Evolutionary conservation across 345 rosid species (phyloP), one percentile per base, ranked within the genome.

Genomic region (Chamaenerion angustifolium): DNA sequence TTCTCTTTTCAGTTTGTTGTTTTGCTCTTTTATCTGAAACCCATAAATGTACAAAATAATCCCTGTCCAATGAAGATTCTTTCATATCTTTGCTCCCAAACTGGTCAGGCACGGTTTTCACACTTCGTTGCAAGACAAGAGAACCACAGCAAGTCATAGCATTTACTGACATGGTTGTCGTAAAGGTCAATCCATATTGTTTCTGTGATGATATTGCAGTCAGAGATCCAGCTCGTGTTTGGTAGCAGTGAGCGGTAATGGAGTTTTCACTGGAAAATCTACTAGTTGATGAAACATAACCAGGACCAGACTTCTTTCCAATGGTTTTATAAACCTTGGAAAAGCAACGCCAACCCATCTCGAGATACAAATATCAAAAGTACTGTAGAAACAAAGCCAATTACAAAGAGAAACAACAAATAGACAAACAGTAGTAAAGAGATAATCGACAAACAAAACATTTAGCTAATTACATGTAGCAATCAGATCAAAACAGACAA

Each of bases 31-130:
- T 60, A 41, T 88, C 94, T 15, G 67, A 70, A 55, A 75, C 49
- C 94, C 96, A 88, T 11, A 78, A 74, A 66, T 72, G 72, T 6
- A 67, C 82, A 51, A 88, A 66, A 54, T 68, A 78, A 16, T 71
- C 52, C 59, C 95, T 70, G 60, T 55, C 65, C 66, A 82, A 58
- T 1, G 16, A 53, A 66, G 64, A 59, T 64, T 40, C 68, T 41
- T 54, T 57, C 6, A 46, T 62, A 40, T 14, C 31, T 2, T 53
- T 43, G 35, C 51, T 42, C 35, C 62, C 53, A 40, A 66, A 71
- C 18, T 60, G 52, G 43, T 64, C 71, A 54, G 57, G 21, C 16
- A 47, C 14, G 12, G 44, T 19, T 25, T 10, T 18, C 8, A 52
- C 2, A 42, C 17, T 59, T 51, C 50, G 49, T 13, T 42, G 44